Conservation (phyloP, 805 yeast genomes). For the Starmerella powellii region DNA sequence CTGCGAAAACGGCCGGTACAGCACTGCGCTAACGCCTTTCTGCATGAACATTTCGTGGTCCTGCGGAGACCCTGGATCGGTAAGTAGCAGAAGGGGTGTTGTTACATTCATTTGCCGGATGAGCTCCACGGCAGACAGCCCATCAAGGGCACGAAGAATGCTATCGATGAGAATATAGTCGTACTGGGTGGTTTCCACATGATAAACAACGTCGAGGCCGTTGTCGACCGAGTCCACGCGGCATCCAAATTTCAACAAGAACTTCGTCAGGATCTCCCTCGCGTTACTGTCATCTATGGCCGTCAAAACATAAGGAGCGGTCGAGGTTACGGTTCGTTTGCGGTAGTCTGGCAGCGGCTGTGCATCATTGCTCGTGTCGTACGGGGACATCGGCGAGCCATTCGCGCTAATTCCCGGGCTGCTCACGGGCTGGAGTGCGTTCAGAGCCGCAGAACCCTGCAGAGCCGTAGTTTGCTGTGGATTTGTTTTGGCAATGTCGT, state of each 20-base stretch:
- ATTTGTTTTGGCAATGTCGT: too few species aligned
- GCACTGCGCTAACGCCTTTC: conserved; percentile 84
- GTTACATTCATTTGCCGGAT: conserved; percentile 71
- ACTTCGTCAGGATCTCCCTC: conserved; percentile 70
- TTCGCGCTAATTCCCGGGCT: background rate
- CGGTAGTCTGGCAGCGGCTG: too few species aligned
- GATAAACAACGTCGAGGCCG: conserved; percentile 77
- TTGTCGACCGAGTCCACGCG: conserved; percentile 86
- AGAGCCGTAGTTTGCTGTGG: too few species aligned
- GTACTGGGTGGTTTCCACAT: conserved; percentile 54
- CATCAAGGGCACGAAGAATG: conserved; percentile 47
- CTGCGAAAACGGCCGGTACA: conserved; percentile 89
- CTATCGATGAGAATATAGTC: conserved; percentile 47
- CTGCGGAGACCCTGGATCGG: conserved; percentile 13
- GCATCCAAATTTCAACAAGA: conserved; percentile 78
- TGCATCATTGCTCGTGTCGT: too few species aligned
- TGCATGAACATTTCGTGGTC: conserved; percentile 39
- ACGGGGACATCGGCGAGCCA: too few species aligned
- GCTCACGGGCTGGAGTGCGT: too few species aligned
- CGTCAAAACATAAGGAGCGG: conserved; percentile 21
- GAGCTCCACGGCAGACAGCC: conserved; percentile 75
- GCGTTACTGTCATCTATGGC: conserved; percentile 46
- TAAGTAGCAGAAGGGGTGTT: conserved; percentile 69
- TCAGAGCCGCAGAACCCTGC: too few species aligned
- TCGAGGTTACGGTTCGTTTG: too few species aligned